These are phyloP conservation scores for Amphirosellinia nigrospora DNA, from an alignment of 495 filamentous ascomycete species.

Conservation along the genomic window DNA sequence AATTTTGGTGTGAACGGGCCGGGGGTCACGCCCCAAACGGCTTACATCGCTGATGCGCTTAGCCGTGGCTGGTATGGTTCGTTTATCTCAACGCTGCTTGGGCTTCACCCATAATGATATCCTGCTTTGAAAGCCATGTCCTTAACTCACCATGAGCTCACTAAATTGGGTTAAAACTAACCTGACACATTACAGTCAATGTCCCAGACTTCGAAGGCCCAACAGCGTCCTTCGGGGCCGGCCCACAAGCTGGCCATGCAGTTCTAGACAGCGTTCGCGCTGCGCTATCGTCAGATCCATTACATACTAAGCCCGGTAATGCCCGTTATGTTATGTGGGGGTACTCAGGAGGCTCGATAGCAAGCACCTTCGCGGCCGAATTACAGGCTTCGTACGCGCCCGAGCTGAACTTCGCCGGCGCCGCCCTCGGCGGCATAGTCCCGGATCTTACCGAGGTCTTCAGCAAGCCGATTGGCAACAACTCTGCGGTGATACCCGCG, in stretches of 20 bases:
- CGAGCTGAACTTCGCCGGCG: conserved; percentile 52
- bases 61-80: conserved; percentile 44
- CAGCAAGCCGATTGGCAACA: conserved; percentile 28
- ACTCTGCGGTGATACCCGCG: not conserved
- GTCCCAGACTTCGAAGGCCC: conserved; percentile 58
- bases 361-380: conserved; percentile 60
- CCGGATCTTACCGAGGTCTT: conserved; percentile 43
- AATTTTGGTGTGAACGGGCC: conserved; percentile 12
- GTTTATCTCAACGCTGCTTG: conserved; percentile 33
- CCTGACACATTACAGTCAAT: not conserved
- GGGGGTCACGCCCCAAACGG: conserved; percentile 32
- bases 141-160: not conserved
- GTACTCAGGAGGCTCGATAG: conserved; percentile 64
- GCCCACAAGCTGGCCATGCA: conserved; percentile 51
- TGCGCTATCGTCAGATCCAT: conserved; percentile 35
- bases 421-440: conserved; percentile 55
- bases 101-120: not conserved
- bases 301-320: conserved; percentile 15
- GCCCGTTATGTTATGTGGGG: conserved; percentile 54
- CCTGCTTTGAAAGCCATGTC: not conserved
- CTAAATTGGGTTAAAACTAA: not conserved
- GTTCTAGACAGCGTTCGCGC: conserved; percentile 56
- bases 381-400: conserved; percentile 60
- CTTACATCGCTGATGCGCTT: conserved; percentile 39
- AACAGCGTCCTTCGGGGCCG: conserved; percentile 48